Percentiles rank a stretch among this genome's conserved stretches.
Conservation (phyloP, 768 basidiomycete species). For the Fistulinella prunicolor region DNA sequence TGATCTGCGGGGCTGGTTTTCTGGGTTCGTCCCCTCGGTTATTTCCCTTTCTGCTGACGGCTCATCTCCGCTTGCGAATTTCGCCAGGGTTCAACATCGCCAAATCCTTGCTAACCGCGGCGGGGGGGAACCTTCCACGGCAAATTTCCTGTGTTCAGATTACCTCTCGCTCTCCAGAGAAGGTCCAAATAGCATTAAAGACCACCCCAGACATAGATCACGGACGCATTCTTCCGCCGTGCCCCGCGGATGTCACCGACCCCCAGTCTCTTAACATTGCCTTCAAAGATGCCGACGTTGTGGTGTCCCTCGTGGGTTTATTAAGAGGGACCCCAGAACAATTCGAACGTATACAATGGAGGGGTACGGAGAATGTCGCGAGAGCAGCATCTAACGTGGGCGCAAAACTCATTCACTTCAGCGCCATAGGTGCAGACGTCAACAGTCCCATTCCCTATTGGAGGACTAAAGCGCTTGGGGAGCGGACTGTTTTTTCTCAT, state of each 20-base stretch:
- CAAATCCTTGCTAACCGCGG: conserved; percentile 41
- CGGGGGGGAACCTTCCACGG: conserved; percentile 20
- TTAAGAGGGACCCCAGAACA: conserved; percentile 53
- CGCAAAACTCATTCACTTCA: conserved; percentile 63
- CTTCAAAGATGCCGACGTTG: conserved; percentile 52
- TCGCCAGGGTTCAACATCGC: conserved; percentile 63
- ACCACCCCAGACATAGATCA: conserved; percentile 31
- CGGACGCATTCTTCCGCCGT: conserved; percentile 39
- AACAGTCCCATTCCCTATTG: conserved; percentile 56
- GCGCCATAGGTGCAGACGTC: conserved; percentile 71
- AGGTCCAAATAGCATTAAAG: conserved; percentile 34
- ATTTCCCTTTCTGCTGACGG: not conserved
- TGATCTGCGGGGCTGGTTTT: conserved; percentile 58
- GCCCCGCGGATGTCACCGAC: conserved; percentile 51
- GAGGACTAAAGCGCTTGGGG: conserved; percentile 62
- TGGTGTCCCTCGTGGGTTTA: conserved; percentile 70
- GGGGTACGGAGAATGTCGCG: conserved; percentile 67
- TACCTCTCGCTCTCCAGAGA: conserved; percentile 56
- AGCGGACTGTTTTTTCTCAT: conserved; percentile 47
- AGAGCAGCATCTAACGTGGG: conserved; percentile 46
- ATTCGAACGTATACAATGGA: conserved; percentile 61
- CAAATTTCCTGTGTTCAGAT: conserved; percentile 43
- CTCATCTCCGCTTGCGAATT: too few species aligned
- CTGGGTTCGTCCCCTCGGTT: conserved; percentile 43
- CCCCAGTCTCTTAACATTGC: conserved; percentile 43